Evolutionary conservation across 192 early-diverging fungal genomes (phyloP), one percentile per base, ranked within the genome.

Genomic region (Chytriomyces sp.): DNA sequence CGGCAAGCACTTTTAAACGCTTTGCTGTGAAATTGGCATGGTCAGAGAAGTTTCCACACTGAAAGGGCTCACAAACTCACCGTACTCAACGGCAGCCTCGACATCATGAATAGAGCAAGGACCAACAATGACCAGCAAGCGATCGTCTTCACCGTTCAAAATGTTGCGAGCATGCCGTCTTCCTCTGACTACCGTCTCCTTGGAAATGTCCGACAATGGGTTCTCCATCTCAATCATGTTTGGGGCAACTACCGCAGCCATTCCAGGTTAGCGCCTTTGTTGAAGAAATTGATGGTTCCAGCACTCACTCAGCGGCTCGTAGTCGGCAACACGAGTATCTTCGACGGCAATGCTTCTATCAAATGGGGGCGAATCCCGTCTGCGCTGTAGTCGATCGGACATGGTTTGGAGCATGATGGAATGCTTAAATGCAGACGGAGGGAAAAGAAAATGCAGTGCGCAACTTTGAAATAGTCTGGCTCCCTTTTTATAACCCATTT

Each of bases 31-130:
- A 4, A 6, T 16, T 16, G 7, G 48, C 10, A 79, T 75, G 23
- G 53, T 78, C 61, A 71, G 66, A 78, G 80, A 18, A 77, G 45
- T 86, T 44, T 57, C 28, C 45, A 53, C 20, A 28, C 13, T n/a
- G 3, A 20, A n/a, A 20, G 20, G 3, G 20, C 20, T 57, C 47
- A 45, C 7, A 13, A 26, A 77, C 82, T 75, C 67, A 24, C 65
- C 86, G 88, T 98, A 98, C 69, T 93, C 95, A 23, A 93, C 70
- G 7, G 96, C 96, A 9, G 93, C 91, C n/a, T 89, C 78, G 48
- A 90, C 84, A 80, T 98, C 94, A 82, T 98, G 96, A 79, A 98
- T 98, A 7, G 94, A 95, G 86, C 96, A 98, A 16, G 96, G 96
- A n/a, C 96, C 96, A 35, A 96, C 94, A 62, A 98, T 89, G n/a